Percentiles rank a stretch among this genome's conserved stretches.
phyloP scores from a whole-genome alignment of 371 early-diverging fungal species.

The Mucor racemosus region DNA sequence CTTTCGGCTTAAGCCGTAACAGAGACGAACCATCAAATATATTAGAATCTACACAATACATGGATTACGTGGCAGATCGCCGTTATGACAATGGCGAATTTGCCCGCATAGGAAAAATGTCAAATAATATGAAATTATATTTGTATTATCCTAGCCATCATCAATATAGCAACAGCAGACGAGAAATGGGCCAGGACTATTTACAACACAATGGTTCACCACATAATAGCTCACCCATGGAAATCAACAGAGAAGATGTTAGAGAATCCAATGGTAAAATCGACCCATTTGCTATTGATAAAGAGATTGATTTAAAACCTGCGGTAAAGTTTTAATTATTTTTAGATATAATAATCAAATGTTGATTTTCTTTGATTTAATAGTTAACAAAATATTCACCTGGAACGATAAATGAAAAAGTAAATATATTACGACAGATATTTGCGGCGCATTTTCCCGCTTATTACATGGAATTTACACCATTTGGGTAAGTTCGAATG shows the following conservation, averaged over 20 bases:
- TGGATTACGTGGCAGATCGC: background rate
- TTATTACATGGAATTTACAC: conserved; percentile 20
- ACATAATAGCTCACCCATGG: background rate
- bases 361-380: background rate
- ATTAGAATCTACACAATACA: background rate
- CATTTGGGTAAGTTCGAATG: conserved; percentile 10
- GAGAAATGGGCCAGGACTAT: background rate
- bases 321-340: background rate
- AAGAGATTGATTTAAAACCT: background rate
- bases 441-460: background rate
- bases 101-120: background rate
- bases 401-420: background rate
- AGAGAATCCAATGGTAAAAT: background rate
- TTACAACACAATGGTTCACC: background rate
- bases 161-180: background rate
- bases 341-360: background rate
- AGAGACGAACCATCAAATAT: background rate
- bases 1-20: background rate
- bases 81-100: background rate
- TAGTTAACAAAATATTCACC: background rate
- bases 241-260: background rate
- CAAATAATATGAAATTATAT: background rate
- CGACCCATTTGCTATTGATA: background rate
- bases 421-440: background rate
- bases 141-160: background rate